Base-by-base conservation (phyloP, 2,329 filamentous ascomycete genomes). In the Penicillium sp. region DNA sequence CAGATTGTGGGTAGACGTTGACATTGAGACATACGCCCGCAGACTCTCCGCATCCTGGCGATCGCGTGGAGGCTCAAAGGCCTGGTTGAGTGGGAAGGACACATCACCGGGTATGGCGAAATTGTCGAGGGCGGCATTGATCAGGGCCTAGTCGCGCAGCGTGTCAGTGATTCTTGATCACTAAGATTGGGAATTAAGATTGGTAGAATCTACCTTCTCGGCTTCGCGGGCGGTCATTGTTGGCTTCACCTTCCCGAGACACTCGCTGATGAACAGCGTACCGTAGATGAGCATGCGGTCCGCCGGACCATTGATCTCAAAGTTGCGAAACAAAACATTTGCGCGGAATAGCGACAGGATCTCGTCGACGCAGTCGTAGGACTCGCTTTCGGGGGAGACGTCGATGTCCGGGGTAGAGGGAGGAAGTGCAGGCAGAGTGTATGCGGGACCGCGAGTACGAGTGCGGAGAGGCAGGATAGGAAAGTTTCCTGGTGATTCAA, bases 271-370 rank as follows among this genome's bases (percentile, higher is more conserved):
- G 70, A 91, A 97, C 63, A 94, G 78, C 65, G 96, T 98, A 48
- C 91, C 91, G 72, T 98, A 98, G 61, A 97, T 90, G 54, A 98
- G 78, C 60, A 97, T 81, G 27, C 93, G 80, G 71, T 98, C 93
- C 43, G 93, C 91, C 17, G 88, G 86, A 10, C 93, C 93, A 71
- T 95, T 91, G 74, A 97, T 94, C 76, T 97, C 93, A 60, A 98
- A 98, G 78, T 97, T 98, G 60, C 93, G 86, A 78, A 97, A 98
- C 71, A 98, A 91, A 45, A 91, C 96, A 75, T 98, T 97, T 59
- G 93, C 91, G 51, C 93, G 87, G 78, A 97, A 98, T 34, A 97
- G 80, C 9, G 84, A 79, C 39, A 98, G 79, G 36, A 94, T 83
- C 75, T 98, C 93, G 71, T 98, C 93, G 39, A 97, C 79, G 48